A percentile compares a stretch with the other conserved stretches of the same genome.
phyloP scores from a whole-genome alignment of 2,329 filamentous ascomycete genomes.

The Colletotrichum lentis region DNA sequence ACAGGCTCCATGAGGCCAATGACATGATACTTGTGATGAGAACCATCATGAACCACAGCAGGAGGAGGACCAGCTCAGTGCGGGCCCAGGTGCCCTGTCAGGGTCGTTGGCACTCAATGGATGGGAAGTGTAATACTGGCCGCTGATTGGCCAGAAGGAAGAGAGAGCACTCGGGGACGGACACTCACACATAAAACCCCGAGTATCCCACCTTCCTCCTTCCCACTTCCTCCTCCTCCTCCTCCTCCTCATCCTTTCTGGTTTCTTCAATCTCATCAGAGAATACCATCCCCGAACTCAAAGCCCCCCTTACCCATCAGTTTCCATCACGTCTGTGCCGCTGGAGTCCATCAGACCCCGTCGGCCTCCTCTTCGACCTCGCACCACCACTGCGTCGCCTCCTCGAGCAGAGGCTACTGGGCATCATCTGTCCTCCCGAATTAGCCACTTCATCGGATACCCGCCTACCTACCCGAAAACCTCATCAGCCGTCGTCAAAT shows the following conservation, averaged over 20 bases:
- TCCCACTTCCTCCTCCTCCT: slow-evolving; percentile 2
- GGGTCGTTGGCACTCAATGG: slow-evolving; percentile 13
- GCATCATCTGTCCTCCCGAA: not conserved
- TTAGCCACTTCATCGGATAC: not conserved
- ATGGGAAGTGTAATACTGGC: slow-evolving; percentile 10
- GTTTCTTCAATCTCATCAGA: slow-evolving; percentile 16
- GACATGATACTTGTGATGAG: not conserved
- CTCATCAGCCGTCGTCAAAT: not conserved
- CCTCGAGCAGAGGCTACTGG: not conserved
- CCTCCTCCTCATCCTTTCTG: slow-evolving; percentile 16
- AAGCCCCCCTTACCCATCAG: slow-evolving; percentile 14
- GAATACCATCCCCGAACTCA: slow-evolving; percentile 2
- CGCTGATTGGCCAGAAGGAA: slow-evolving; percentile 35
- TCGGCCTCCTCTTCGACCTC: slow-evolving; percentile 1
- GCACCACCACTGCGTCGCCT: not conserved
- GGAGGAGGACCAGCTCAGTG: slow-evolving; percentile 17
- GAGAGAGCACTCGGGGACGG: slow-evolving; percentile 16
- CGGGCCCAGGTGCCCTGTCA: slow-evolving; percentile 12
- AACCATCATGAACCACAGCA: not conserved
- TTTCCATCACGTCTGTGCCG: slow-evolving; percentile 8
- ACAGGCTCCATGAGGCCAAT: not conserved
- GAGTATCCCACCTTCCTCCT: slow-evolving; percentile 35
- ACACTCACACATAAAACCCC: slow-evolving; percentile 39
- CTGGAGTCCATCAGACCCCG: slow-evolving; percentile 3
- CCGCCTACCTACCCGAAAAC: not conserved